Conservation (phyloP, 140 eudicot species). For the Bidens hawaiensis region DNA sequence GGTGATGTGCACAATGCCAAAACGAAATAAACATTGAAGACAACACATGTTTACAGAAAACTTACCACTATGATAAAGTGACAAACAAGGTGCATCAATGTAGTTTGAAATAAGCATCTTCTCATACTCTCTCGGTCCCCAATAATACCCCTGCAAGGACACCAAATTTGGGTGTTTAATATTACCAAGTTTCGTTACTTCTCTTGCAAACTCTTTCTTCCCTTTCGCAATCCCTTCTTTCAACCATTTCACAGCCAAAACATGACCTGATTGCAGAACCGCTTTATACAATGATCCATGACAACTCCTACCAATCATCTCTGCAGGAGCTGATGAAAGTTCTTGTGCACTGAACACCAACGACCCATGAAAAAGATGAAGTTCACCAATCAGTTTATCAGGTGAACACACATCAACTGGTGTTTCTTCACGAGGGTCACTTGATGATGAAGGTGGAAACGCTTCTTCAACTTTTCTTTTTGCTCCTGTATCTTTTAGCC, state of each 20-base stretch:
- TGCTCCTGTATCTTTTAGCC: constrained; percentile 29
- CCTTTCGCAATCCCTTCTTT: constrained; percentile 89
- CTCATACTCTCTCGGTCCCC: constrained; percentile 89
- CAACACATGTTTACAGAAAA: constrained; percentile 1
- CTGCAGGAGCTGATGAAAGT: constrained; percentile 83
- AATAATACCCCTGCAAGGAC: constrained; percentile 68
- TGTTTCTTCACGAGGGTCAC: constrained; percentile 34
- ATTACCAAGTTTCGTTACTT: constrained; percentile 63
- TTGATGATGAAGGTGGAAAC: constrained; percentile 47
- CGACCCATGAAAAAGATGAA: constrained; percentile 61
- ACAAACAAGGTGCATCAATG: constrained; percentile 69
- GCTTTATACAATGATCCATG: constrained; percentile 85
- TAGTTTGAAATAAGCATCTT: constrained; percentile 69
- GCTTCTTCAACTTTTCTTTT: constrained; percentile 31
- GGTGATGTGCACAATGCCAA: neutral
- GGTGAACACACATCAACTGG: constrained; percentile 54
- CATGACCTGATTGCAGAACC: constrained; percentile 45
- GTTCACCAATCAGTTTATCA: constrained; percentile 69
- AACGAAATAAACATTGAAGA: too few relatives aligned
- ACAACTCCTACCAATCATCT: constrained; percentile 74
- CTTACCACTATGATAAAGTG: constrained; percentile 66
- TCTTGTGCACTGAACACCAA: constrained; percentile 61
- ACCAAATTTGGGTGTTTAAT: constrained; percentile 71
- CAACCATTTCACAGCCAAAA: constrained; percentile 71
- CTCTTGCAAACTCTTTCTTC: constrained; percentile 71